phyloP scores from a whole-genome alignment of 148 eudicot species.

The Rhododendron mucronatum region DNA sequence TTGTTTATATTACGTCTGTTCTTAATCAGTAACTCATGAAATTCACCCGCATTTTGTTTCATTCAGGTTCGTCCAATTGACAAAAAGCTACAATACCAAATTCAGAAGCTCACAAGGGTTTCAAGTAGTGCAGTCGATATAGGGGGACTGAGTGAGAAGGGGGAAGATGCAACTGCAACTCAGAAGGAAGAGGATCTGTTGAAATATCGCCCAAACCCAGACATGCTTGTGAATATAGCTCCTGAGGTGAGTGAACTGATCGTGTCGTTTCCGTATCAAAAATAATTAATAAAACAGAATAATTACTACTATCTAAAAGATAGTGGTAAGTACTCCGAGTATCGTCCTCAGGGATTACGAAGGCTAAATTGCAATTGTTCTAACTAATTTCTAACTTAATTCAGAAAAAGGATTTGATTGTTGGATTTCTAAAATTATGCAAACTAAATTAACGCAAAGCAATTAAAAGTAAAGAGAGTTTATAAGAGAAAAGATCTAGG shows the following conservation, averaged over 20 bases:
- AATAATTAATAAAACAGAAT: too few relatives aligned
- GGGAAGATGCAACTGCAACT: slow-evolving; percentile 23
- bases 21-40: not conserved
- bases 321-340: too few relatives aligned
- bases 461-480: too few relatives aligned
- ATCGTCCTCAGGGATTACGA: too few relatives aligned
- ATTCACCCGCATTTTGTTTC: not conserved
- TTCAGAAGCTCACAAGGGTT: slow-evolving; percentile 58
- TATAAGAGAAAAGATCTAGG: too few relatives aligned
- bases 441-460: too few relatives aligned
- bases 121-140: slow-evolving; percentile 32
- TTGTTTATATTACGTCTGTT: not conserved
- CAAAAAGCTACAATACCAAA: slow-evolving; percentile 78
- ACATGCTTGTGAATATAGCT: slow-evolving; percentile 41
- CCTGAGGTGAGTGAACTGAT: slow-evolving; percentile 57
- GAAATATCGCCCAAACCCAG: slow-evolving; percentile 73
- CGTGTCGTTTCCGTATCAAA: too few relatives aligned
- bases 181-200: slow-evolving; percentile 57
- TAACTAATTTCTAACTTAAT: too few relatives aligned
- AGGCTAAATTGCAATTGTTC: too few relatives aligned
- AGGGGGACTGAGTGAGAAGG: slow-evolving; percentile 32
- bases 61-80: slow-evolving; percentile 85
- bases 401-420: too few relatives aligned
- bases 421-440: too few relatives aligned
- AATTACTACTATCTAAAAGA: too few relatives aligned